These are phyloP conservation scores for Vachellia pachyceras DNA, from an alignment of 306 rosid genomes.

Conservation along the genomic window DNA sequence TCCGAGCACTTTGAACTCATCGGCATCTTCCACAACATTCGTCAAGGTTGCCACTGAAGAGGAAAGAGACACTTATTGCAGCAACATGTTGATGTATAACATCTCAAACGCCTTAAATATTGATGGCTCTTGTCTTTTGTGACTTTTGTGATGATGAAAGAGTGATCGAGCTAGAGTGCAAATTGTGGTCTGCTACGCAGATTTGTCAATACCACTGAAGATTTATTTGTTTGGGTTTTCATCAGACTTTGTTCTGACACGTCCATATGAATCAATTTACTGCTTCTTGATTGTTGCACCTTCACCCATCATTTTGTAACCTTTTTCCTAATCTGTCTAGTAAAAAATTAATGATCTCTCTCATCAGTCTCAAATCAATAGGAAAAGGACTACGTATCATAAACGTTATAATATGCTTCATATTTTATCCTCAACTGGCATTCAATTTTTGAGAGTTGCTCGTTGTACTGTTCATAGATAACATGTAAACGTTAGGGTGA, in stretches of 20 bases:
- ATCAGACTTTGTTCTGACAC: slow-evolving; percentile 20
- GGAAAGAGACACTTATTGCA: slow-evolving; percentile 65
- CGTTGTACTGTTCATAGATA: background rate
- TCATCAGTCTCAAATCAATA: background rate
- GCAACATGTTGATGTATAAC: slow-evolving; percentile 53
- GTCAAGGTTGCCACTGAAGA: slow-evolving; percentile 56
- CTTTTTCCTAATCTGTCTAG: background rate
- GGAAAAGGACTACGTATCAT: background rate
- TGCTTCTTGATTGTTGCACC: slow-evolving; percentile 21
- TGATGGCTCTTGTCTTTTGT: slow-evolving; percentile 45
- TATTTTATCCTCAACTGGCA: background rate
- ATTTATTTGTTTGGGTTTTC: slow-evolving; percentile 31
- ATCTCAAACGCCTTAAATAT: slow-evolving; percentile 47
- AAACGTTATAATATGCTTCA: background rate
- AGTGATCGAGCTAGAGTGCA: background rate
- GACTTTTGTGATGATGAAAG: slow-evolving; percentile 11
- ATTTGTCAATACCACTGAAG: slow-evolving; percentile 22
- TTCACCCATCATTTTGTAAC: slow-evolving; percentile 11
- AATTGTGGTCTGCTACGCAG: slow-evolving; percentile 19
- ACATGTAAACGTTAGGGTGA: background rate
- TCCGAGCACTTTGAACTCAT: slow-evolving; percentile 50
- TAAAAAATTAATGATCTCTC: background rate
- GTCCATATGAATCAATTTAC: background rate
- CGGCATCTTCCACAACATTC: slow-evolving; percentile 43
- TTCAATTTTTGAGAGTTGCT: background rate